phyloP scores from a whole-genome alignment of 768 basidiomycete species.

The Filobasidium wieringae region DNA sequence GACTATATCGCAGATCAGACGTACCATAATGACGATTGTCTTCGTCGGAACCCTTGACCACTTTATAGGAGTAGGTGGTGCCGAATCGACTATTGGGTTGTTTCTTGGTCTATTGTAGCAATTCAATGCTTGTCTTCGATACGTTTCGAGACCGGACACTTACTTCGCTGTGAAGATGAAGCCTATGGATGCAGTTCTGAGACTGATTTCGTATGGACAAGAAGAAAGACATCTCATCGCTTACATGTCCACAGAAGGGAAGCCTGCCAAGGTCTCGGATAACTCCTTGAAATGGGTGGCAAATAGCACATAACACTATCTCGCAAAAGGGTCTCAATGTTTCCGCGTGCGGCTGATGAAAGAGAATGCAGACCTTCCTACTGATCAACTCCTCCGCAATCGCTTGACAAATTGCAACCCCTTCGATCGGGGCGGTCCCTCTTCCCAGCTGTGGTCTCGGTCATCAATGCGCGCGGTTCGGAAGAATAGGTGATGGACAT shows the following conservation, averaged over 20 bases:
- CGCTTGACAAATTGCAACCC: slow-evolving; percentile 45
- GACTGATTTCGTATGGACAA: background rate
- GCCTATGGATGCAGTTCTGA: slow-evolving; percentile 41
- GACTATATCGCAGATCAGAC: background rate
- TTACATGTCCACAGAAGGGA: slow-evolving; percentile 72
- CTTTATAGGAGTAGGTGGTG: slow-evolving; percentile 34
- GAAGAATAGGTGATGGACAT: background rate
- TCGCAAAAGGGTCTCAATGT: background rate
- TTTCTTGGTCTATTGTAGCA: slow-evolving; percentile 2
- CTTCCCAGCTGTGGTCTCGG: slow-evolving; percentile 50
- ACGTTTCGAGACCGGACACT: background rate
- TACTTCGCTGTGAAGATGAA: slow-evolving; percentile 74
- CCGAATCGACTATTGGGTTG: slow-evolving; percentile 20
- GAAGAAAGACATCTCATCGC: slow-evolving; percentile 18
- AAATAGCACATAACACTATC: slow-evolving; percentile 42
- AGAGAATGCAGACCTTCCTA: slow-evolving; percentile 47
- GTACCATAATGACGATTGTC: slow-evolving; percentile 33
- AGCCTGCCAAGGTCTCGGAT: slow-evolving; percentile 57
- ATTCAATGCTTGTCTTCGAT: background rate
- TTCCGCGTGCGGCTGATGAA: slow-evolving; percentile 59
- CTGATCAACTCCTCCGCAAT: slow-evolving; percentile 46
- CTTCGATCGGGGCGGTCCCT: slow-evolving; percentile 65
- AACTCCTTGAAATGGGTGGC: slow-evolving; percentile 86
- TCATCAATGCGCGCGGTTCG: background rate
- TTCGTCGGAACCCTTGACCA: slow-evolving; percentile 30